Percentiles rank a stretch among this genome's conserved stretches.
Evolutionary conservation across 257 asterid genomes (phyloP).

Genomic region (Solanum sitiens): DNA sequence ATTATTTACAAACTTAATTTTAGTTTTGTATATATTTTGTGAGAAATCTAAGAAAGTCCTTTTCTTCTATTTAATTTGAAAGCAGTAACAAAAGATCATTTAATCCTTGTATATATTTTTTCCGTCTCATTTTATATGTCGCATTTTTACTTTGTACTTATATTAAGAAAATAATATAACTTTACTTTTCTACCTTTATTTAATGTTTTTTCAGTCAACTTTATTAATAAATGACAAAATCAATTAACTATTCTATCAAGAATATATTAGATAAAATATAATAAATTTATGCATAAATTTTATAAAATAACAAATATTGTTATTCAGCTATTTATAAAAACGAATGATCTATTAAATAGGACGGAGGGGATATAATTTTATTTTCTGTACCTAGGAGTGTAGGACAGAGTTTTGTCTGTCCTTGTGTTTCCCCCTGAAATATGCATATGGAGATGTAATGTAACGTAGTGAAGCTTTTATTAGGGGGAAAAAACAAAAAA

Average conservation of each 20-base stretch:
- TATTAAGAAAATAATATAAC: too few species aligned
- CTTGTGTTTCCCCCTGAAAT: not conserved
- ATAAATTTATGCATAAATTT: too few species aligned
- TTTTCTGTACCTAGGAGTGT: not conserved
- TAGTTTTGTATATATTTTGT: not conserved
- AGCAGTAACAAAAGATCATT: not conserved
- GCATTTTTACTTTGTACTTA: too few species aligned
- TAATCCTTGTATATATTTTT: not conserved
- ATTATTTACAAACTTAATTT: not conserved
- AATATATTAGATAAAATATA: too few species aligned
- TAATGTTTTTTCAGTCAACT: too few species aligned
- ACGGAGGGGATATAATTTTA: too few species aligned
- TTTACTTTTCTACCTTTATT: too few species aligned
- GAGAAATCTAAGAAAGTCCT: not conserved
- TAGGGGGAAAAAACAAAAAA: not conserved
- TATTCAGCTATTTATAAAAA: accelerated
- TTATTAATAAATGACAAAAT: too few species aligned
- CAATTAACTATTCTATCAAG: too few species aligned
- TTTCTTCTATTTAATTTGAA: not conserved
- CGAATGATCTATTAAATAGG: too few species aligned
- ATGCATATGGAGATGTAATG: not conserved
- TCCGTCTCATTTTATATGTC: too few species aligned
- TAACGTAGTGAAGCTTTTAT: not conserved
- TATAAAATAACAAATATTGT: too few species aligned
- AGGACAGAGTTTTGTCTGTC: constrained; percentile 3